These are phyloP conservation scores for Puccinellia tenuiflora DNA, from an alignment of 176 grass and related monocot genomes.

Conservation along the genomic window DNA sequence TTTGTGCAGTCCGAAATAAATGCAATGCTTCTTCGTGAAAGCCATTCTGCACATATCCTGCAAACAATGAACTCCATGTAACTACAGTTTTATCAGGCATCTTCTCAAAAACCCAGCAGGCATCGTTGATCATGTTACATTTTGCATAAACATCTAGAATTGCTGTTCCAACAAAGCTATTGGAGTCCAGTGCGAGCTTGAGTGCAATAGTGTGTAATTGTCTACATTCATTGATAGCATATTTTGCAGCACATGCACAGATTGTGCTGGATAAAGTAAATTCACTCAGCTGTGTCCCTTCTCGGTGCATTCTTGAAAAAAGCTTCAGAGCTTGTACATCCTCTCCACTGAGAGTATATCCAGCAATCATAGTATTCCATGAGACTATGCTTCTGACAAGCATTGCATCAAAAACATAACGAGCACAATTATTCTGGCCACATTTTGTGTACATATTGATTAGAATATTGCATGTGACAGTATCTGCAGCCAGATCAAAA, in stretches of 20 bases:
- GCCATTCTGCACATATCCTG: conserved; percentile 61
- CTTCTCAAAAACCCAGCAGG: conserved; percentile 45
- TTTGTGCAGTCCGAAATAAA: conserved; percentile 34
- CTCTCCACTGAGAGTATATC: conserved; percentile 38
- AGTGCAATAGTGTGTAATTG: conserved; percentile 50
- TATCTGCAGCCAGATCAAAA: conserved; percentile 47
- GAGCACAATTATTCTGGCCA: conserved; percentile 37
- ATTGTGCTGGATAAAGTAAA: conserved; percentile 62
- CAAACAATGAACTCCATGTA: conserved; percentile 57
- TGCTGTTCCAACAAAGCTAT: conserved; percentile 59
- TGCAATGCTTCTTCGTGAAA: conserved; percentile 48
- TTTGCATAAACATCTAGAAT: conserved; percentile 63
- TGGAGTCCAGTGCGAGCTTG: conserved; percentile 47
- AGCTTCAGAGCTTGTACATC: conserved; percentile 41
- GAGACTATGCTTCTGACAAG: conserved; percentile 44
- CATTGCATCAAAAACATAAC: conserved; percentile 51
- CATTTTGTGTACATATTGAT: conserved; percentile 66
- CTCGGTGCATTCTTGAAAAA: conserved; percentile 55
- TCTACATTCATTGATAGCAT: conserved; percentile 45
- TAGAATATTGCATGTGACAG: conserved; percentile 52
- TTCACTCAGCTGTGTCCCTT: conserved; percentile 45
- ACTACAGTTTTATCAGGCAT: conserved; percentile 63
- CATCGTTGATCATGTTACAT: conserved; percentile 57
- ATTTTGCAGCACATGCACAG: conserved; percentile 51
- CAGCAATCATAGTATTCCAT: conserved; percentile 76